Percentiles rank a stretch among this genome's conserved stretches.
Evolutionary conservation across 768 basidiomycete genomes (phyloP).

Genomic region (Phlebiopsis flavidoalba): DNA sequence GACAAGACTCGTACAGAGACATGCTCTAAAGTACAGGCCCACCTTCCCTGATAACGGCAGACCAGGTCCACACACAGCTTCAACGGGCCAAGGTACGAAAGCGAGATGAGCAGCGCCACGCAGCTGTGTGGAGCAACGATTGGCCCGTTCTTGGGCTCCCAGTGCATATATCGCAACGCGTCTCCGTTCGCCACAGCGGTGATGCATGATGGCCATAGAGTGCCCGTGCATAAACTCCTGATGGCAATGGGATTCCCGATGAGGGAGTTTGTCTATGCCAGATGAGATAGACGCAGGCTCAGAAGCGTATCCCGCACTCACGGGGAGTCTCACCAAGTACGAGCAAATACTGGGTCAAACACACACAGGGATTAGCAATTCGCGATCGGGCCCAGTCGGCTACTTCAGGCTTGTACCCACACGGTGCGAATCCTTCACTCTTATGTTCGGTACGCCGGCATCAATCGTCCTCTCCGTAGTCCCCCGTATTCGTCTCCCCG

Average conservation of each 20-base stretch:
- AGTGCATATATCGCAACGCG: neutral
- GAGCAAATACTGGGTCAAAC: neutral
- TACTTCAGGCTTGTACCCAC: neutral
- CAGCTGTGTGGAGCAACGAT: neutral
- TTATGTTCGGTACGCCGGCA: neutral
- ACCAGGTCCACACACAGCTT: neutral
- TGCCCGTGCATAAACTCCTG: neutral
- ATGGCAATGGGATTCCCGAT: neutral
- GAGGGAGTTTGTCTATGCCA: neutral
- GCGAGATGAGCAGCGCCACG: neutral
- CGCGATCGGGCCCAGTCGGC: neutral
- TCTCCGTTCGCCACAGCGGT: neutral
- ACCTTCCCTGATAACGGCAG: constrained; percentile 1
- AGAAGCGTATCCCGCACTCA: neutral
- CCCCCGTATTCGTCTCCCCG: constrained; percentile 12
- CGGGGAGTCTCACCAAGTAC: neutral
- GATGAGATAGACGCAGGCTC: constrained; percentile 5
- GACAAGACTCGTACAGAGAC: neutral
- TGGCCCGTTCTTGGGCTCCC: neutral
- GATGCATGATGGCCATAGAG: neutral
- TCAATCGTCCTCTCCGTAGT: constrained; percentile 12
- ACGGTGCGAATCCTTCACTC: neutral
- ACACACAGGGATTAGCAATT: neutral
- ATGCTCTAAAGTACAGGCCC: neutral
- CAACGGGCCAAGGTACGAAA: neutral